Conservation (phyloP, 257 asterid species). For the Scutellaria barbata region DNA sequence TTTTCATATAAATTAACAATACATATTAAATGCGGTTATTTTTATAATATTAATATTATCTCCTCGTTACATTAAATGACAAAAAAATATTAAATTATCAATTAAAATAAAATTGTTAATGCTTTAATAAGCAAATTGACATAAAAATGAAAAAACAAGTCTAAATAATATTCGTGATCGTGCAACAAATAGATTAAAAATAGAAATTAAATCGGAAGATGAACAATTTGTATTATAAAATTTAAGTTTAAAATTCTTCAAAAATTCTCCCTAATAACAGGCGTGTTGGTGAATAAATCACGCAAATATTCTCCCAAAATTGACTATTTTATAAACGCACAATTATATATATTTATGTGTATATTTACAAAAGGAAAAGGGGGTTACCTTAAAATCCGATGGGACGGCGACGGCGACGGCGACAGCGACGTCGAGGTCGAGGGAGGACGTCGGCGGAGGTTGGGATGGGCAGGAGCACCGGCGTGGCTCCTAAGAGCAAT, state of each 20-base stretch:
- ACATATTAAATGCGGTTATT: no score
- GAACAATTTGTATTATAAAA: background rate
- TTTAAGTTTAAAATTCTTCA: background rate
- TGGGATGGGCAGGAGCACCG: constrained; percentile 38
- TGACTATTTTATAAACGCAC: background rate
- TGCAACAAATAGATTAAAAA: background rate
- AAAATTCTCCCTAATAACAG: background rate
- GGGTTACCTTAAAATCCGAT: constrained; percentile 56
- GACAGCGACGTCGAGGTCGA: constrained; percentile 73
- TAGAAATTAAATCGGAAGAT: background rate
- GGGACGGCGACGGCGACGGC: constrained; percentile 65
- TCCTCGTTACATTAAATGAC: no score
- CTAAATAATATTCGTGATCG: background rate
- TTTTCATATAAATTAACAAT: no score
- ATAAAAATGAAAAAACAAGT: no score
- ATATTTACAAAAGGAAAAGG: background rate
- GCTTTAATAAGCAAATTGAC: no score
- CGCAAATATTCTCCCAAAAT: no score
- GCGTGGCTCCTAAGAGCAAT: constrained; percentile 27
- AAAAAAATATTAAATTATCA: no score
- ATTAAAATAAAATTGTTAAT: no score
- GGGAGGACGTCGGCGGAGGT: constrained; percentile 69
- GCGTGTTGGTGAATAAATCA: no score
- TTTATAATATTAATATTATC: no score
- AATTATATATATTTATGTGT: background rate